Evolutionary conservation across 225 moss, liverwort and hornwort genomes (phyloP).

Genomic region (Sphagnum tenellum): DNA sequence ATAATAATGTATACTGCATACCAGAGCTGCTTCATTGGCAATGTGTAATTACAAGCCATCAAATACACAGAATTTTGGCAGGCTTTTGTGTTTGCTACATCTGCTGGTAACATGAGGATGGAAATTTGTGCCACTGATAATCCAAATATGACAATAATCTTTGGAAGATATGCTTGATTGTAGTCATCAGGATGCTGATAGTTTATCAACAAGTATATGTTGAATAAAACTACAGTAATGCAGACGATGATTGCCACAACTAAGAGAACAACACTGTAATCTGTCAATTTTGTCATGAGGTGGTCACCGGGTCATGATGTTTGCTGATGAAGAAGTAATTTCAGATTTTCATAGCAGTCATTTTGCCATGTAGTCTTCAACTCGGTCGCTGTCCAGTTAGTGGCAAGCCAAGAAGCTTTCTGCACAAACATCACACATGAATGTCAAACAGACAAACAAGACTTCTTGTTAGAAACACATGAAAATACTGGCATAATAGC

Average conservation of each 20-base stretch:
- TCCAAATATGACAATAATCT: constrained; percentile 68
- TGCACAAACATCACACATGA: too few species aligned
- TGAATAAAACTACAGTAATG: constrained; percentile 65
- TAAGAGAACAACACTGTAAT: constrained; percentile 63
- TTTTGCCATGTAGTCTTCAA: too few species aligned
- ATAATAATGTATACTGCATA: constrained; percentile 82
- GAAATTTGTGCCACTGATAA: constrained; percentile 87
- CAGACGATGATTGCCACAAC: constrained; percentile 65
- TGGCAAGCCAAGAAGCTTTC: too few species aligned
- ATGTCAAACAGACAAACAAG: too few species aligned
- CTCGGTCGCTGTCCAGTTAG: too few species aligned
- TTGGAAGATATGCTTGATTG: constrained; percentile 92
- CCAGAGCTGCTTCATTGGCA: constrained; percentile 91
- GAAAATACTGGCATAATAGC: too few species aligned
- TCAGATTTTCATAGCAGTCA: too few species aligned
- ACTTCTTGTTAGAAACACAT: too few species aligned
- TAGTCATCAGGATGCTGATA: constrained; percentile 88
- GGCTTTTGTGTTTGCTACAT: constrained; percentile 74
- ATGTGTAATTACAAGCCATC: constrained; percentile 66
- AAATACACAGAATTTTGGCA: constrained; percentile 69
- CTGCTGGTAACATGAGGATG: constrained; percentile 83
- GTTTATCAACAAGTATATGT: constrained; percentile 69
- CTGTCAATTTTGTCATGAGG: constrained; percentile 9
- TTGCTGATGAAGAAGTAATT: too few species aligned
- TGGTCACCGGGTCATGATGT: too few species aligned